These are phyloP conservation scores for Scytalidium sp. DNA, from an alignment of 2,329 filamentous ascomycete genomes.

Conservation along the genomic window DNA sequence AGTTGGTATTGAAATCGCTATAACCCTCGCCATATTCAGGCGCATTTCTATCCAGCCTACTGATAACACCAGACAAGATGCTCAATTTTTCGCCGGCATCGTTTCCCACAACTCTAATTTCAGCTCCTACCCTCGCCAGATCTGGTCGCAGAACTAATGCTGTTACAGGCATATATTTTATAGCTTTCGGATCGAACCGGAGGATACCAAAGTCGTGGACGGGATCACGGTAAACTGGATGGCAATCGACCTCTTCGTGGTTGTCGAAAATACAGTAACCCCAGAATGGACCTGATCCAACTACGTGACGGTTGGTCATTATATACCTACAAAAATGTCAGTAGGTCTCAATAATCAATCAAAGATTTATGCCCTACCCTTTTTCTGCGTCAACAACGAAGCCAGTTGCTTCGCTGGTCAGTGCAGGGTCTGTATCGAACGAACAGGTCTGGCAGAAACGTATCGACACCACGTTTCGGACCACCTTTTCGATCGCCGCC, in stretches of 20 bases:
- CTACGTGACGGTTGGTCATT: conserved; percentile 87
- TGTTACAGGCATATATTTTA: conserved; percentile 93
- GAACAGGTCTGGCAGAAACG: conserved; percentile 97
- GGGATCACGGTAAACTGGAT: conserved; percentile 94
- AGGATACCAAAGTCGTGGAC: conserved; percentile 98
- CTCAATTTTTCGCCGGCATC: conserved; percentile 98
- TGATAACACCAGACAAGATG: conserved; percentile 96
- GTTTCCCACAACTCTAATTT: conserved; percentile 97
- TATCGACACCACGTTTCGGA: conserved; percentile 96
- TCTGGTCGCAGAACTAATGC: conserved; percentile 81
- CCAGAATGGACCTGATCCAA: conserved; percentile 94
- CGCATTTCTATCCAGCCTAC: conserved; percentile 90
- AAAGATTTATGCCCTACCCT: conserved; percentile 50
- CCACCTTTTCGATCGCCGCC: conserved; percentile 88
- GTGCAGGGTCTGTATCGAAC: conserved; percentile 93
- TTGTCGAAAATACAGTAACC: conserved; percentile 99
- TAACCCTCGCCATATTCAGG: conserved; percentile 98
- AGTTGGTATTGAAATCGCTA: conserved; percentile 93
- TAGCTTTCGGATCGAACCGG: conserved; percentile 89
- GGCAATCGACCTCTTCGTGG: conserved; percentile 93
- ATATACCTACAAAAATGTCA: conserved; percentile 57
- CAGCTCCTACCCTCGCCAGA: conserved; percentile 82
- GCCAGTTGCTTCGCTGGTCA: conserved; percentile 93
- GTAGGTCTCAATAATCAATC: not conserved
- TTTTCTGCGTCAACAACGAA: conserved; percentile 95